Base-by-base conservation (phyloP, 2,329 filamentous ascomycete species). In the Biscogniauxia sp. region DNA sequence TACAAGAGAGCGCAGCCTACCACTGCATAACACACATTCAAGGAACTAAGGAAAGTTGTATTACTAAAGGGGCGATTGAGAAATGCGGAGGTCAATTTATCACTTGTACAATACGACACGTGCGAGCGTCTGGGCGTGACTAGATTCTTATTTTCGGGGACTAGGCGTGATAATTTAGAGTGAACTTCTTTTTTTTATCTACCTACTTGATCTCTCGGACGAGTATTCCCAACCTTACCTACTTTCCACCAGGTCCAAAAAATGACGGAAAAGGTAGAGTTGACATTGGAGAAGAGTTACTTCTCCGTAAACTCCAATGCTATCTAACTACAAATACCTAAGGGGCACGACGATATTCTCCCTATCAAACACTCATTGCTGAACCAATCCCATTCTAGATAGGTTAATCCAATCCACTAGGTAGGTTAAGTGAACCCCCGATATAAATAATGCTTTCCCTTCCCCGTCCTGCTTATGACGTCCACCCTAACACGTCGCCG, bases 141-240 rank as follows among this genome's bases (percentile, higher is more conserved):
- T 53, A 28, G 52, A 53, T 13, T 45, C 13, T n/a, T 3, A 20
- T 53, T 53, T 26, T 28, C 13, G 28, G 52, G 6, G 8, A 13
- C 11, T 53, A 53, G 52, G 52, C 23, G 52, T 53, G 23, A 26
- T 26, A 28, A 53, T 53, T 28, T n/a, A 17, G 15, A 23, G 23
- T 15, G 20, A 23, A n/a, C n/a, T 20, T 53, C 20, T 20, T n/a
- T 53, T 20, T 53, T 20, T 23, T 23, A 20, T 20, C 5, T 94
- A 23, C 23, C 23, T 23, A 23, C n/a, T n/a, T n/a, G n/a, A 23
- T 23, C 2, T 23, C 23, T 23, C 23, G 2, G 23, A 5, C 23
- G 23, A 5, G 23, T 23, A 5, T 23, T 23, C n/a, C n/a, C n/a
- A n/a, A n/a, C n/a, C n/a, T n/a, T n/a, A n/a, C n/a, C n/a, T n/a